Percentiles rank a stretch among this genome's conserved stretches.
phyloP scores from a whole-genome alignment of 2,329 filamentous ascomycete species.

The Cladophialophora bantiana region DNA sequence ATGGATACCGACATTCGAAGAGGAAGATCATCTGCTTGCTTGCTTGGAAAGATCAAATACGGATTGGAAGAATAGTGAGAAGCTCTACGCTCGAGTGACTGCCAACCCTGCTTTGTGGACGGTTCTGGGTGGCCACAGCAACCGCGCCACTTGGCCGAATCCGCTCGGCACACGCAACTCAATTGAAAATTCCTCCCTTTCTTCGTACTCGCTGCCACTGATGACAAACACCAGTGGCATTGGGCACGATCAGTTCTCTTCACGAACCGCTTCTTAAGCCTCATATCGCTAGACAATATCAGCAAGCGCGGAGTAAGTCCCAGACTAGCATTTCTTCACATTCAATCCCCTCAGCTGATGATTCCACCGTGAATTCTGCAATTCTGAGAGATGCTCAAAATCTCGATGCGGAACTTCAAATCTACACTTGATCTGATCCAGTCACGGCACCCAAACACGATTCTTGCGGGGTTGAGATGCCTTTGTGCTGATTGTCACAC shows the following conservation, averaged over 20 bases:
- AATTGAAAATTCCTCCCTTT: conserved; percentile 1
- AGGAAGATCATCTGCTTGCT: neutral
- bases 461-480: neutral
- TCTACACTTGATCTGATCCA: conserved; percentile 31
- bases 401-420: conserved; percentile 31
- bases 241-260: neutral
- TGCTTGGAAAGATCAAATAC: neutral
- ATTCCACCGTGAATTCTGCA: conserved; percentile 37
- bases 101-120: neutral
- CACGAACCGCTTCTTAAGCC: neutral
- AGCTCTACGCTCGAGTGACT: neutral
- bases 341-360: conserved; percentile 24
- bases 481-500: neutral
- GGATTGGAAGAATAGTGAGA: neutral
- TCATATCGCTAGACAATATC: neutral
- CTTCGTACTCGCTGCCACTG: neutral
- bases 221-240: neutral
- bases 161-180: neutral
- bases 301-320: neutral
- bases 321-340: neutral
- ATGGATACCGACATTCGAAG: neutral
- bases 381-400: conserved; percentile 30
- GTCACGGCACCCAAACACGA: neutral
- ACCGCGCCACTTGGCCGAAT: conserved; percentile 2
- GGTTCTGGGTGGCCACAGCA: neutral